phyloP scores from a whole-genome alignment of 176 grass and related monocot species.

The Triticum turgidum region DNA sequence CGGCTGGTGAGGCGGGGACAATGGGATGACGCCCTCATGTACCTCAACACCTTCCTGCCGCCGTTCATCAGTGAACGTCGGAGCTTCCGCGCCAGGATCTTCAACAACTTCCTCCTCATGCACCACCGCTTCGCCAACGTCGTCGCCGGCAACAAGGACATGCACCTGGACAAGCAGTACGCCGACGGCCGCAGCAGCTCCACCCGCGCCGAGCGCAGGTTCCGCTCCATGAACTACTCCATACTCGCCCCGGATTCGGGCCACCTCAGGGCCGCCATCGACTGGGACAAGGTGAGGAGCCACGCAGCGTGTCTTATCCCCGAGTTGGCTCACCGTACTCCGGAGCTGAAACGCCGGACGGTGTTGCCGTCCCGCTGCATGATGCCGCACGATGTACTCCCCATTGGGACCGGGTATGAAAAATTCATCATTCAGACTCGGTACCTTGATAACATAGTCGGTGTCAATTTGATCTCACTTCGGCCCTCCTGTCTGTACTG shows the following conservation, averaged over 20 bases:
- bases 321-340: no score
- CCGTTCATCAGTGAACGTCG: neutral
- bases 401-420: no score
- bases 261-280: neutral
- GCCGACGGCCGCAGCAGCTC: neutral
- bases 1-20: neutral
- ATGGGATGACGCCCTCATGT: neutral
- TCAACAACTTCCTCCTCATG: neutral
- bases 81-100: neutral
- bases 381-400: no score
- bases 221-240: neutral
- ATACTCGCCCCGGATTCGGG: neutral
- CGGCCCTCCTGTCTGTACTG: neutral
- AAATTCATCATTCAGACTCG: neutral
- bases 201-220: neutral
- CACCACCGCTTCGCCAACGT: slow-evolving; percentile 3
- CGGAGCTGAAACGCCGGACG: no score
- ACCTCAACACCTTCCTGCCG: neutral
- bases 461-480: neutral
- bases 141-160: neutral
- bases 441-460: no score
- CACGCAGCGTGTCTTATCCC: no score
- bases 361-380: no score
- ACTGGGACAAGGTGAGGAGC: no score
- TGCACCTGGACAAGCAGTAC: neutral